A percentile compares a stretch with the other conserved stretches of the same genome.
Conservation (phyloP, 176 grass and related monocot species). For the Stipa capillata region DNA sequence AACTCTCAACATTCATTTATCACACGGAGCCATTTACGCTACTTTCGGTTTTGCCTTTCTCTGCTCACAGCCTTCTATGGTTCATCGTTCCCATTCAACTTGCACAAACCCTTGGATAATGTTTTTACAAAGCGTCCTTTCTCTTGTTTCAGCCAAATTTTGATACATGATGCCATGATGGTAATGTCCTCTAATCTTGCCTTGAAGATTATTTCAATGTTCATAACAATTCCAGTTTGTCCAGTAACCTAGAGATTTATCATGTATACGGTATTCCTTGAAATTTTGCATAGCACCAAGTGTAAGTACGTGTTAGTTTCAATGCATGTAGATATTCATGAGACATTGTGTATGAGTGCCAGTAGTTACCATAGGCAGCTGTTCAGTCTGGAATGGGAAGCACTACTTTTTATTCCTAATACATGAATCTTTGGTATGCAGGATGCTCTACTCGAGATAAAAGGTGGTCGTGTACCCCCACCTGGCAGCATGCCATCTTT, state of each 20-base stretch:
- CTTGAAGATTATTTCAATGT: background rate
- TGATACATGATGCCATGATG: background rate
- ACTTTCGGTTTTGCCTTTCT: background rate
- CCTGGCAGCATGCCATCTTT: constrained; percentile 74
- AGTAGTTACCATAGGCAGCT: background rate
- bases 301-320: background rate
- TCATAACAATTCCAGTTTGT: background rate
- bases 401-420: background rate
- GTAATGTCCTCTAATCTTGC: background rate
- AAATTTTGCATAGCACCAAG: background rate
- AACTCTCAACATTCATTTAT: background rate
- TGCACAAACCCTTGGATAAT: background rate
- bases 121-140: background rate
- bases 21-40: background rate
- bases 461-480: constrained; percentile 59
- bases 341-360: background rate
- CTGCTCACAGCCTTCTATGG: background rate
- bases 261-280: background rate
- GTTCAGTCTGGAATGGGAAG: background rate
- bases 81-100: background rate
- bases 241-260: background rate
- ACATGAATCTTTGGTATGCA: constrained; percentile 24
- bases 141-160: background rate
- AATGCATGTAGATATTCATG: background rate
- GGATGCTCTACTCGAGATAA: constrained; percentile 79